Base-by-base conservation (phyloP, 2,329 filamentous ascomycete species). In the Grosmannia serpens region DNA sequence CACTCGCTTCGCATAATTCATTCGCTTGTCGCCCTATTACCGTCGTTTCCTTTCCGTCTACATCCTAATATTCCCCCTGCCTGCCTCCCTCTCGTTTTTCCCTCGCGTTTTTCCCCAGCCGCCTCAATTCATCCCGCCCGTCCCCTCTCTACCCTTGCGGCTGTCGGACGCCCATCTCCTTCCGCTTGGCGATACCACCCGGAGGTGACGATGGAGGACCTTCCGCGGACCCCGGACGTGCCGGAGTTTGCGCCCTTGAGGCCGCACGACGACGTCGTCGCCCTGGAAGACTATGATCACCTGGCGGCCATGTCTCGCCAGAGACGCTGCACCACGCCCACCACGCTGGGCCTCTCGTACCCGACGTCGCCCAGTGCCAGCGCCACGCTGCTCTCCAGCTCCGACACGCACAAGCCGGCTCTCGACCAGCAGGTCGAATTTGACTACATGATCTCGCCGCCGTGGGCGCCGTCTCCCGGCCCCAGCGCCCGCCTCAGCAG, bases 401-500 rank as follows among this genome's bases (percentile, higher is more conserved):
- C 59, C 9, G 47, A 35, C 15, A 63, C 62, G 10, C 60, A 59
- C 26, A 56, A 44, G 33, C 57, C 60, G 3, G 49, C 53, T 5
- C 50, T 55, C 3, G 60, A 62, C 35, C 55, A 59, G 51, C 62
- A 61, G 52, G 27, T 59, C n/a, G 58, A 61, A 10, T 53, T 44
- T 17, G 58, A 61, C 49, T 60, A 55, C 55, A 58, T 58, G 56
- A 38, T 60, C 17, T 49, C 56, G 41, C 53, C 61, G 29, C 49
- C 53, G 8, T 61, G 53, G 56, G 59, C 62, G 11, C 62, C 62
- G 3, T 63, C 61, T 24, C 58, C 61, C 11, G 61, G 62, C 1
- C 61, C 59, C 7, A 58, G 58, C 24, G 52, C 53, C 8, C 62
- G 61, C 3, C 56, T 61, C 24, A 61, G 57, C 55, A 62, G 61